Base-by-base conservation (phyloP, 805 yeast species). In the Debaryomyces maramus region DNA sequence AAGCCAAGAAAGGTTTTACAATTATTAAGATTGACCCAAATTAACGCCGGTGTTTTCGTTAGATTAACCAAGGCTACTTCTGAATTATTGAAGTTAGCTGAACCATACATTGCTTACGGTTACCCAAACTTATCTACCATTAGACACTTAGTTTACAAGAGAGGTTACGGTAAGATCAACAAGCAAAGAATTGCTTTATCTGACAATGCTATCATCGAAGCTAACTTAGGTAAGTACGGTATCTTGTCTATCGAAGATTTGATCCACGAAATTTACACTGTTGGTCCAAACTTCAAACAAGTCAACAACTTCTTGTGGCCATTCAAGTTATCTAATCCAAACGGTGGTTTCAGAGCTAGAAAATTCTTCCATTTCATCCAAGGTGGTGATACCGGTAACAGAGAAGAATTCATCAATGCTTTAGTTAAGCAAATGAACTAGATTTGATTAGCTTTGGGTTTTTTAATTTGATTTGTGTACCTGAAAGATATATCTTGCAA, bases 381-480 rank as follows among this genome's bases (percentile, higher is more conserved):
- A 79, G 96, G 96, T 81, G 96, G 96, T 85, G 84, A 93, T 80
- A 82, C 88, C 74, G 96, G 96, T 85, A 88, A 88, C 95, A 86
- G 96, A 78, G 96, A 88, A 80, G 83, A 87, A 66, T 85, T 79
- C 87, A 88, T 88, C 77, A 88, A 88, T 85, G 83, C 85, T 72
- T 85, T 88, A 75, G 87, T 88, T 70, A 86, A 88, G 80, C 85
- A 87, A 72, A 86, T 85, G 93, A 85, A 84, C 88, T 86, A 85
- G 77, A 67, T 63, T 50, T 45, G 27, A 32, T 23, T 32, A 36
- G 21, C 28, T 33, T 26, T 16, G 18, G 23, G 14, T 34, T 27
- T 34, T 17, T 23, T 36, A n/a, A 24, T 10, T 29, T 20, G 20
- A n/a, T 24, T 30, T 38, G 30, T 24, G 21, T 36, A n/a, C 22